A percentile compares a stretch with the other conserved stretches of the same genome.
Conservation (phyloP, 495 filamentous ascomycete species). For the Ramalina intermedia region DNA sequence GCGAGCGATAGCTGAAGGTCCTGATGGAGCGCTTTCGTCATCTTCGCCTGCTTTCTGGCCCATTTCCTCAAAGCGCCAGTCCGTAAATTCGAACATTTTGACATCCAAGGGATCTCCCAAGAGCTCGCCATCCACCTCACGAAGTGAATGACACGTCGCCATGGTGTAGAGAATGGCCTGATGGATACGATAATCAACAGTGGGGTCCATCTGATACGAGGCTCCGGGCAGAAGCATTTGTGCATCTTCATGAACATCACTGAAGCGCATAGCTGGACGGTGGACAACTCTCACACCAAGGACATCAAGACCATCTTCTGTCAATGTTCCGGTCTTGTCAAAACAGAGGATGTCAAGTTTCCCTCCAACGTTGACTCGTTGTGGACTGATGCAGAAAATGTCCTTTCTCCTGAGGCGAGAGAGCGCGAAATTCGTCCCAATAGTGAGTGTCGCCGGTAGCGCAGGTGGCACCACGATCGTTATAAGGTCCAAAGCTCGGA, state of each 20-base stretch:
- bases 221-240: constrained; percentile 40
- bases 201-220: constrained; percentile 37
- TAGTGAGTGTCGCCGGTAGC: constrained; percentile 88
- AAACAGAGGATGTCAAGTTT: constrained; percentile 96
- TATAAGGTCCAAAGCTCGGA: constrained; percentile 86
- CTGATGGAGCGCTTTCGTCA: constrained; percentile 49
- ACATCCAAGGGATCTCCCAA: constrained; percentile 91
- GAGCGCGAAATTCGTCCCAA: constrained; percentile 91
- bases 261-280: constrained; percentile 43
- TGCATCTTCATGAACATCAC: constrained; percentile 41
- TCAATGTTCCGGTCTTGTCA: constrained; percentile 96
- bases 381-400: constrained; percentile 96
- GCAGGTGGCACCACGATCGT: constrained; percentile 97
- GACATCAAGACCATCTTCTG: constrained; percentile 93
- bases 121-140: constrained; percentile 72
- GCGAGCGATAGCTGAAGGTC: constrained; percentile 69
- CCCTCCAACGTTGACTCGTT: constrained; percentile 88
- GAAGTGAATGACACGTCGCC: constrained; percentile 92
- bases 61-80: constrained; percentile 85
- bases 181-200: constrained; percentile 45
- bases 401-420: constrained; percentile 69
- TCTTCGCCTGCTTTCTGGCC: constrained; percentile 42
- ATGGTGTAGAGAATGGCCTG: constrained; percentile 76
- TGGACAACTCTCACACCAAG: constrained; percentile 71
- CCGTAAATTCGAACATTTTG: constrained; percentile 98